Percentiles rank a stretch among this genome's conserved stretches.
Evolutionary conservation across 2,329 filamentous ascomycete genomes (phyloP).

Genomic region (Cryoendolithus antarcticus): DNA sequence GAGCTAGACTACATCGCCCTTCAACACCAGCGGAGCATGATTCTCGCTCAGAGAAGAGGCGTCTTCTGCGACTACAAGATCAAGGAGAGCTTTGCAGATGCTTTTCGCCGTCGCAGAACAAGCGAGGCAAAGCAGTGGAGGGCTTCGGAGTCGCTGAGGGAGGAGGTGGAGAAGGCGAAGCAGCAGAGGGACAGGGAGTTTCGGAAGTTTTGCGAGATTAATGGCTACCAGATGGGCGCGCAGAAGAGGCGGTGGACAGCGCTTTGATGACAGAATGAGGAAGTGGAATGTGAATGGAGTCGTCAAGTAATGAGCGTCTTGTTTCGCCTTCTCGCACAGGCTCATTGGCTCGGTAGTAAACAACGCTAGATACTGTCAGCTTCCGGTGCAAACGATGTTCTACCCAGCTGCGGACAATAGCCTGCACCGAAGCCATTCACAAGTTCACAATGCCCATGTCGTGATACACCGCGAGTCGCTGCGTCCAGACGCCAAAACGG

Average conservation of each 20-base stretch:
- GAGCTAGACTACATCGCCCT: no score
- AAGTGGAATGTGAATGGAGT: not conserved
- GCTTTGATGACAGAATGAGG: not conserved
- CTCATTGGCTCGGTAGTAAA: no score
- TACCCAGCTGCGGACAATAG: no score
- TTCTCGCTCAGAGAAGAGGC: constrained; percentile 1
- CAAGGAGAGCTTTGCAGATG: not conserved
- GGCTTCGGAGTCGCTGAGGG: not conserved
- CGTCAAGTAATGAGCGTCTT: no score
- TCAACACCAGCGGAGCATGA: not conserved
- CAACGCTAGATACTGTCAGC: no score
- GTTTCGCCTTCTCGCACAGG: no score
- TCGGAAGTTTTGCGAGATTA: not conserved
- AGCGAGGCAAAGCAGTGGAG: not conserved
- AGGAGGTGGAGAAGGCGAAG: not conserved
- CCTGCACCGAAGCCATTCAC: no score
- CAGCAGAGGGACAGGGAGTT: not conserved
- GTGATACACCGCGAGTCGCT: no score
- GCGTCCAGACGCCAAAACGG: no score
- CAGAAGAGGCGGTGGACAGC: not conserved
- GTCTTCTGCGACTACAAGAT: not conserved
- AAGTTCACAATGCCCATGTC: no score
- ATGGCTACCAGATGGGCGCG: no score
- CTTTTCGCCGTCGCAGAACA: not conserved
- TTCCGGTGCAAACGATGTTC: no score